Conservation (phyloP, 345 rosid species). For the Dimocarpus longan region DNA sequence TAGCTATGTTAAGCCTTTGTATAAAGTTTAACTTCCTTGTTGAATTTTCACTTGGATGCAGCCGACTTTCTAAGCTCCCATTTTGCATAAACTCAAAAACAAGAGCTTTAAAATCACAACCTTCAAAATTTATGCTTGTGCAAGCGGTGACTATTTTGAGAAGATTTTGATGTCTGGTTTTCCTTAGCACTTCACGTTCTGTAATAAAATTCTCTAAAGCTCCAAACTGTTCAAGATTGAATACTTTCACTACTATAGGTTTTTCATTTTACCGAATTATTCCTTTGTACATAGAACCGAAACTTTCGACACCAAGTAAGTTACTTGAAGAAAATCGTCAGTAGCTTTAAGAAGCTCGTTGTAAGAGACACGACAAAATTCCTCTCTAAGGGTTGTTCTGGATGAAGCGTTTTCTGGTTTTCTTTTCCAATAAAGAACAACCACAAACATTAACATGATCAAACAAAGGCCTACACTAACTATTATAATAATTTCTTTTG, state of each 20-base stretch:
- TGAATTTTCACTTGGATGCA: background rate
- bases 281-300: slow-evolving; percentile 34
- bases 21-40: background rate
- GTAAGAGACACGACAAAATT: slow-evolving; percentile 19
- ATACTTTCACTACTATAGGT: slow-evolving; percentile 28
- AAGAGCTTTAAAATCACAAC: slow-evolving; percentile 37
- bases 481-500: background rate
- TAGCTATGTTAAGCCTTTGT: slow-evolving; percentile 18
- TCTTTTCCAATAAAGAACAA: background rate
- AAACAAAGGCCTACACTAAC: background rate
- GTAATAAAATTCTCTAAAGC: slow-evolving; percentile 30
- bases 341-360: slow-evolving; percentile 32
- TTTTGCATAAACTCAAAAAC: slow-evolving; percentile 23
- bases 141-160: slow-evolving; percentile 27
- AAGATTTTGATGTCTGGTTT: slow-evolving; percentile 29
- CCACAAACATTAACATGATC: background rate
- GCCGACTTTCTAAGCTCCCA: slow-evolving; percentile 21
- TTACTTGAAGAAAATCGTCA: slow-evolving; percentile 22
- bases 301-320: slow-evolving; percentile 28
- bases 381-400: background rate
- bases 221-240: slow-evolving; percentile 21
- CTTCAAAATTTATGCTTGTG: slow-evolving; percentile 26
- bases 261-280: background rate
- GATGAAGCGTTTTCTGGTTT: background rate
- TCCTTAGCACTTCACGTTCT: slow-evolving; percentile 32